These are phyloP conservation scores for Galeopsis tetrahit DNA, from an alignment of 257 asterid species.

Conservation along the genomic window DNA sequence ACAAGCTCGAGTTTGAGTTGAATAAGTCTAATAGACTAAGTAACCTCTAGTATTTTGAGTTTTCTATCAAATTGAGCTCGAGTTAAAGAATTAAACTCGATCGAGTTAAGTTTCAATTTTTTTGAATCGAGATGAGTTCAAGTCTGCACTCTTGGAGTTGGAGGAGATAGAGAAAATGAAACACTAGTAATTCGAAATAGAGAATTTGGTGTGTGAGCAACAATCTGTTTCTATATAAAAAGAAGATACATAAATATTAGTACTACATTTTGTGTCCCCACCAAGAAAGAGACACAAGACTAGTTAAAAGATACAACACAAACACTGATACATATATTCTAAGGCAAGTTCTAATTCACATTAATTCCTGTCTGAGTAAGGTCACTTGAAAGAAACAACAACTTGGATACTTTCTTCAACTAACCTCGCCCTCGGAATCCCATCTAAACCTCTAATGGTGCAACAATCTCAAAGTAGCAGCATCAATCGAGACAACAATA, in stretches of 20 bases:
- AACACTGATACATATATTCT: neutral
- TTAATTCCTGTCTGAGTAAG: slow-evolving; percentile 8
- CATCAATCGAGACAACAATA: neutral
- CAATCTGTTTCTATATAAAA: slow-evolving; percentile 7
- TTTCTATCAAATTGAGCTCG: too few relatives aligned
- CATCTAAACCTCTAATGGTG: slow-evolving; percentile 11
- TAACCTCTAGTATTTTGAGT: too few relatives aligned
- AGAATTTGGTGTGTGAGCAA: neutral
- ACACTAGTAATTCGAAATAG: neutral
- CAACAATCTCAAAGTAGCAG: neutral
- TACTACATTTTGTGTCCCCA: slow-evolving; percentile 2
- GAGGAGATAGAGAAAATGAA: neutral
- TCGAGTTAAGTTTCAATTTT: too few relatives aligned
- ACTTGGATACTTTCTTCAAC: neutral
- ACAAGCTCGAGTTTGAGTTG: too few relatives aligned
- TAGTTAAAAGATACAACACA: slow-evolving; percentile 15
- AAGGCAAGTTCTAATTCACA: slow-evolving; percentile 21
- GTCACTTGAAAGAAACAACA: neutral
- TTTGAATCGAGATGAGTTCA: too few relatives aligned
- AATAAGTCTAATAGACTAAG: too few relatives aligned
- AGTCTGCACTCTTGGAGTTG: too few relatives aligned
- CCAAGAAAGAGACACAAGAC: slow-evolving; percentile 22
- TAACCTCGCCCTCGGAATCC: neutral
- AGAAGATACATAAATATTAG: slow-evolving; percentile 25
- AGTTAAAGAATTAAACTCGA: too few relatives aligned